Evolutionary conservation across 2,329 filamentous ascomycete genomes (phyloP), one percentile per base, ranked within the genome.

Genomic region (Leptographium flavum): DNA sequence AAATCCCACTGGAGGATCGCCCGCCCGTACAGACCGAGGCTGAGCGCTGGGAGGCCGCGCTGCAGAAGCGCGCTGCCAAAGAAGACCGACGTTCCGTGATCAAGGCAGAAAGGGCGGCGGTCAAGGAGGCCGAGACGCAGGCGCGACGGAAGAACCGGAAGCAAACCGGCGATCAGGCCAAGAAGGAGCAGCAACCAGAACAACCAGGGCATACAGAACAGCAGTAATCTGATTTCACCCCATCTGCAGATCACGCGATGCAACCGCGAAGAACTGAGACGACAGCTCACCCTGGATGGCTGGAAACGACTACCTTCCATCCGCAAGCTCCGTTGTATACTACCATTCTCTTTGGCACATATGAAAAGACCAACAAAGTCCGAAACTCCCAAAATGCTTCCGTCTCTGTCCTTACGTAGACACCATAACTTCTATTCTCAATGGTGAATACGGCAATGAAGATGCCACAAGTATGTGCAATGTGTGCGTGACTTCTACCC

Each of bases 11-110:
- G 44, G 69, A 77, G 25, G 69, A 74, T 45, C 69, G 85, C 7
- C 78, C 81, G 5, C 69, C 76, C 0, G 69, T 92, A 11, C 80
- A 81, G 23, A 77, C 70, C 0, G 60, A 76, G 39, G 75, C 78
- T 43, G 76, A 87, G 60, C 66, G 75, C 37, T 67, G 76, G 54
- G 68, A 59, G 13, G 64, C 67, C 43, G 69, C 73, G 47, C 69
- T 77, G 41, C 62, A 63, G 27, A 71, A 76, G 59, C 71, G 72
- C 46, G 62, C 66, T 28, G 65, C 63, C 31, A 85, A 84, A 60
- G 66, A 73, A 35, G 67, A 73, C 53, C 65, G 76, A 44, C 65
- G 66, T 49, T 61, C 65, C n/a, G 57, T 58, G 8, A 60, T 42
- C 25, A 55, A 47, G 50, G 55, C 39, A 50, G 48, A 49, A 14